phyloP scores from a whole-genome alignment of 805 yeast species.

The Wickerhamiella spandovensis region DNA sequence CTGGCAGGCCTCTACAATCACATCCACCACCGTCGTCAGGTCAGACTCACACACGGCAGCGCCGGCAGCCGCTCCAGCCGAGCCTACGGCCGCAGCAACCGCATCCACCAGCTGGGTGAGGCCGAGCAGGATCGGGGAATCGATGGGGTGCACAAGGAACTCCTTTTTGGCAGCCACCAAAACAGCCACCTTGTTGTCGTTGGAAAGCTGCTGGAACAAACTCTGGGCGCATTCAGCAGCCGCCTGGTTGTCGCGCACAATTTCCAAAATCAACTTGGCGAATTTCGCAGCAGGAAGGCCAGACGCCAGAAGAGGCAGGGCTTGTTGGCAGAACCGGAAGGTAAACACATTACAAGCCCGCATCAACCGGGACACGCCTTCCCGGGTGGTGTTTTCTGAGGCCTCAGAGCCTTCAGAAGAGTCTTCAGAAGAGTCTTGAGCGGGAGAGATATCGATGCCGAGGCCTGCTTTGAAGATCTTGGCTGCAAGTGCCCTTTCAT shows the following conservation, averaged over 20 bases:
- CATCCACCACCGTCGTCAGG: background rate
- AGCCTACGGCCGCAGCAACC: background rate
- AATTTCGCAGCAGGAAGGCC: constrained; percentile 1
- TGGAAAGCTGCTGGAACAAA: constrained; percentile 6
- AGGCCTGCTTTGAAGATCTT: background rate
- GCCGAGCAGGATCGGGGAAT: background rate
- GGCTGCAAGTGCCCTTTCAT: background rate
- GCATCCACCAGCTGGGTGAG: background rate
- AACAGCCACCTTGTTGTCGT: constrained; percentile 6
- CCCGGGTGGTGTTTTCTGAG: background rate
- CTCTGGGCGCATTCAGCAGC: constrained; percentile 8
- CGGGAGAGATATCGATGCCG: background rate
- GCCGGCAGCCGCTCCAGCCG: background rate
- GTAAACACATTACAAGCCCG: background rate
- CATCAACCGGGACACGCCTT: background rate
- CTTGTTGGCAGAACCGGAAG: background rate
- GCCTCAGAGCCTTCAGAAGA: too few relatives aligned
- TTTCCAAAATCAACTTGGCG: constrained; percentile 6
- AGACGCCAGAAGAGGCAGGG: background rate
- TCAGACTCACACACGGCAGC: background rate
- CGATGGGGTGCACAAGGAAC: constrained; percentile 3
- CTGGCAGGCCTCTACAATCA: background rate
- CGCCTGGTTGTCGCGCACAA: constrained; percentile 7
- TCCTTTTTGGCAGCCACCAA: constrained; percentile 4
- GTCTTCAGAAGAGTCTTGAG: too few relatives aligned